Base-by-base conservation (phyloP, 306 rosid species). In the Purshia tridentata region DNA sequence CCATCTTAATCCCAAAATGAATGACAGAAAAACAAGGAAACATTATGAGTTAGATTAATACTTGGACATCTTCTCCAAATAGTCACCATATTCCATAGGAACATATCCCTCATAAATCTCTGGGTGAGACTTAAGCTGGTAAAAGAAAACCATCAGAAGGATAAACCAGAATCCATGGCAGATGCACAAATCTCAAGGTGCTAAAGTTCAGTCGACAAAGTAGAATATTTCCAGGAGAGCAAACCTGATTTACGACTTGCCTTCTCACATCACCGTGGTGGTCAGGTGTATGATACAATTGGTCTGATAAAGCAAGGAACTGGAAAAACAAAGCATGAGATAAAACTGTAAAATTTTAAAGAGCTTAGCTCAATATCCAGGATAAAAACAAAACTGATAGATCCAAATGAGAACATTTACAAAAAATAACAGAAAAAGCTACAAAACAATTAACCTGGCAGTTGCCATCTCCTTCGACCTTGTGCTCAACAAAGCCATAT, bases 261-360 rank as follows among this genome's bases (percentile, higher is more conserved):
- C 16, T 83, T 80, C 98, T 88, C 78, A 91, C 94, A 59, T 54
- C 56, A 49, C 84, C 60, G 68, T 91, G 97, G 78, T 85, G 48
- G 51, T 88, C 96, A 13, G 91, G 89, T 59, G 91, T 78, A 29
- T 78, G 76, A 85, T 81, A 84, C 45, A 93, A 47, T 59, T 88
- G 98, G 77, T 90, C 98, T 8, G 98, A 89, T 71, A 93, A 80
- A 69, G 98, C 96, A 78, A 89, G 78, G 69, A 93, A 93, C 97
- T 93, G 89, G 57, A 13, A 67, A 79, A 62, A 71, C 51, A 58
- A 75, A 40, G 57, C 23, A 79, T 11, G 52, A 64, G 42, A 84
- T 18, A 19, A 14, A 19, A 16, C 39, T 13, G 65, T 40, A 39
- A 9, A 11, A 45, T 66, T 14, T 42, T 37, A 45, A 19, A 60